phyloP scores from a whole-genome alignment of 768 basidiomycete species.

The Clitopilus passeckerianus region DNA sequence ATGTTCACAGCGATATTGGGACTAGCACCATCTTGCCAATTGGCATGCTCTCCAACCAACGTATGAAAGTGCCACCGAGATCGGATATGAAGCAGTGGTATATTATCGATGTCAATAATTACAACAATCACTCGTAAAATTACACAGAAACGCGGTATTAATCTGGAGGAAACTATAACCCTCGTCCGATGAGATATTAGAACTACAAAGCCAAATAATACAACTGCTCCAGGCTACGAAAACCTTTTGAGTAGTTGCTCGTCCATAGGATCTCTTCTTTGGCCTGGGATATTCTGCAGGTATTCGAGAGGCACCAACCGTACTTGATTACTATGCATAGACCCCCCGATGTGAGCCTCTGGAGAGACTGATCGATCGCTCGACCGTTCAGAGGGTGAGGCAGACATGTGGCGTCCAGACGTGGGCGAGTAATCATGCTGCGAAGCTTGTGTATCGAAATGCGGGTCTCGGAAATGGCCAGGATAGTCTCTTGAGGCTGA shows the following conservation, averaged over 20 bases:
- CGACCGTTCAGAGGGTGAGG: slow-evolving; percentile 23
- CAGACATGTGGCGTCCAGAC: slow-evolving; percentile 20
- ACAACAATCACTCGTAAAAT: not conserved
- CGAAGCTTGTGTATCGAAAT: slow-evolving; percentile 11
- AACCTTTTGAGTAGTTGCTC: slow-evolving; percentile 61
- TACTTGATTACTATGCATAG: slow-evolving; percentile 14
- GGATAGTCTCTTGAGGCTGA: slow-evolving; percentile 20
- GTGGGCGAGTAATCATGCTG: slow-evolving; percentile 19
- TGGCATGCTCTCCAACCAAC: not conserved
- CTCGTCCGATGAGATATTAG: too few species aligned
- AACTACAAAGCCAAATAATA: not conserved
- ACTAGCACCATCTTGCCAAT: not conserved
- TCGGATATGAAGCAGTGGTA: not conserved
- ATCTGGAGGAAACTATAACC: too few species aligned
- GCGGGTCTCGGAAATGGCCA: slow-evolving; percentile 15
- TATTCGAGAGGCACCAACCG: slow-evolving; percentile 60
- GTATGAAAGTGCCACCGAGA: not conserved
- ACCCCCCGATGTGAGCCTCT: slow-evolving; percentile 13
- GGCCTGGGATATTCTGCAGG: slow-evolving; percentile 49
- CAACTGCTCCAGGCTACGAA: slow-evolving; percentile 11
- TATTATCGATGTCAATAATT: not conserved
- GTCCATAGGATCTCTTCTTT: slow-evolving; percentile 57
- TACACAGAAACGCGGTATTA: not conserved
- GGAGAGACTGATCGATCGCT: slow-evolving; percentile 33
- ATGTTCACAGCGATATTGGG: not conserved